Base-by-base conservation (phyloP, 768 basidiomycete species). In the Amylocystis lapponica region DNA sequence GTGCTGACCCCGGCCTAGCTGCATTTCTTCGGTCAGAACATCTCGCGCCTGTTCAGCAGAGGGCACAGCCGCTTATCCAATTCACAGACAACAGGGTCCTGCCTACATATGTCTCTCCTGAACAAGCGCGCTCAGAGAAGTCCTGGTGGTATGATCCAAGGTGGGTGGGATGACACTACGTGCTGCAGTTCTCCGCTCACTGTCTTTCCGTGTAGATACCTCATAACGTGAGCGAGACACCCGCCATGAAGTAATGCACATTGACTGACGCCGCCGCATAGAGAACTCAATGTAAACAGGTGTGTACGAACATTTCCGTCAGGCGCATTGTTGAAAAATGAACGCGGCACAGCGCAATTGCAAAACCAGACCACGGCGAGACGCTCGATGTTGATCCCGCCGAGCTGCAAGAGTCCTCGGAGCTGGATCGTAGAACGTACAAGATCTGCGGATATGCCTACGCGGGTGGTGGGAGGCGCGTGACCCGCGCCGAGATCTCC, bases 401-500 rank as follows among this genome's bases (percentile, higher is more conserved):
- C 38, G 55, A 5, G 23, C 47, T 35, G 12, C 29, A 21, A 14
- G 36, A 27, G 17, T 27, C 42, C 14, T 45, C 4, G 25, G n/a
- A n/a, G n/a, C n/a, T n/a, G n/a, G n/a, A n/a, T n/a, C n/a, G n/a
- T n/a, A n/a, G n/a, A n/a, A 44, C 2, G 50, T 81, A 80, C 52
- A 54, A 54, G 4, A 32, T 77, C 29, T 61, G 66, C 40, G 81
- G 81, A 4, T 83, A 81, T 42, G 80, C 79, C 3, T 83, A 83
- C 54, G 65, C 69, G 20, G 81, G 81, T 10, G 79, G 80, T 5
- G 79, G 79, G 3, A 66, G 75, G 7, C 66, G 79, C 14, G 64
- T 83, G 16, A 73, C 70, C 3, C 68, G 79, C 13, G 74, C 81
- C 21, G 80, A 83, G 47, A 41, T 81, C 30, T 75, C 77, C 6